Evolutionary conservation across 805 yeast genomes (phyloP).

Genomic region (Saccharomycopsis olivae): DNA sequence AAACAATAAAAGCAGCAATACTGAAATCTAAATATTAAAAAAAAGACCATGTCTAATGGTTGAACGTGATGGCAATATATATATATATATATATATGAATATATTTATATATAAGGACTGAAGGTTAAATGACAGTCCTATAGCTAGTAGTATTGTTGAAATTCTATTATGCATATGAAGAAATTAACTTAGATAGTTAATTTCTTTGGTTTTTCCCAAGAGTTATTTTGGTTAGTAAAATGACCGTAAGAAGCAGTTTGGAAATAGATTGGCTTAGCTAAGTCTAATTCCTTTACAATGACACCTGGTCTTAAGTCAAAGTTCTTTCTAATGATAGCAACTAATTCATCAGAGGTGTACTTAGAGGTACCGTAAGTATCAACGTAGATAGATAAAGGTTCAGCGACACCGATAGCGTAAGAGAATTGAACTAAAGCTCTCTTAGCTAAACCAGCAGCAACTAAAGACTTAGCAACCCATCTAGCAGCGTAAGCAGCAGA

Average conservation of each 20-base stretch:
- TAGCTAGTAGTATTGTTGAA: not conserved
- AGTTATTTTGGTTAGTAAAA: slow-evolving; percentile 96
- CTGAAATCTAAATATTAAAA: not conserved
- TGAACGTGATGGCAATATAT: not conserved
- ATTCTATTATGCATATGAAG: no score
- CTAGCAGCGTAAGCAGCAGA: slow-evolving; percentile 99
- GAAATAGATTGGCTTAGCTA: slow-evolving; percentile 98
- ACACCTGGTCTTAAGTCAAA: slow-evolving; percentile 99
- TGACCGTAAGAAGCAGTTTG: slow-evolving; percentile 99
- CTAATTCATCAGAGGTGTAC: slow-evolving; percentile 81
- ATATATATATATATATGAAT: not conserved
- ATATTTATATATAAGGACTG: not conserved
- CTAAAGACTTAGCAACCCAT: slow-evolving; percentile 99
- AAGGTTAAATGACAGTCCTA: not conserved
- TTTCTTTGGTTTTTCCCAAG: slow-evolving; percentile 96
- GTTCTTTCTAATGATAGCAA: slow-evolving; percentile 83
- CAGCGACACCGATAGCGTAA: slow-evolving; percentile 99
- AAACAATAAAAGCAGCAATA: not conserved
- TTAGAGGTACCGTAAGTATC: slow-evolving; percentile 98
- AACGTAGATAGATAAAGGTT: slow-evolving; percentile 94
- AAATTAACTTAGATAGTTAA: slow-evolving; percentile 32
- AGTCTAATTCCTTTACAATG: slow-evolving; percentile 89
- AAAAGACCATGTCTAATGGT: not conserved
- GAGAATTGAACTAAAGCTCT: slow-evolving; percentile 98
- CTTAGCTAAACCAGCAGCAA: slow-evolving; percentile 88